phyloP scores from a whole-genome alignment of 176 grass and related monocot species.

The Triticum urartu region DNA sequence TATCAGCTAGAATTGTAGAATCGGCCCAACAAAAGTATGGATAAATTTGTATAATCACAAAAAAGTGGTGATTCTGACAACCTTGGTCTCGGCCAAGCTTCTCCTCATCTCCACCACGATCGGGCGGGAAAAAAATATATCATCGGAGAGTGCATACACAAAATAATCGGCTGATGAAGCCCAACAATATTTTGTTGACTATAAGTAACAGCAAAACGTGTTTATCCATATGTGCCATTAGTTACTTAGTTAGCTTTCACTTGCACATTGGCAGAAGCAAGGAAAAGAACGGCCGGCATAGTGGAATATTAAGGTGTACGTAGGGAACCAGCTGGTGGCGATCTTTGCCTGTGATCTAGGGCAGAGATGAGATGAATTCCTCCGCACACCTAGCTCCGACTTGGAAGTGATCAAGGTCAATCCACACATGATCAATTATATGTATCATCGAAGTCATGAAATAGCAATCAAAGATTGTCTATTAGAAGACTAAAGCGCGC shows the following conservation, averaged over 20 bases:
- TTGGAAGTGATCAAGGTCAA: neutral
- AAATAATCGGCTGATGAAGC: no score
- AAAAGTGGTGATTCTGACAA: no score
- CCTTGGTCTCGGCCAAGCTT: no score
- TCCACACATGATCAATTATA: neutral
- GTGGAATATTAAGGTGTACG: neutral
- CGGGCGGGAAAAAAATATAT: no score
- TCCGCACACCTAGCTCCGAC: neutral
- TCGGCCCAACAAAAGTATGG: no score
- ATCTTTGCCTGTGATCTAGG: conserved; percentile 33
- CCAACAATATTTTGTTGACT: no score
- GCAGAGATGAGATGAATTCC: conserved; percentile 13
- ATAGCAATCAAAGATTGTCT: neutral
- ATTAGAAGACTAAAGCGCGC: neutral
- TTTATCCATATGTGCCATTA: neutral
- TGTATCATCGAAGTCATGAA: neutral
- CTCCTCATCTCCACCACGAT: no score
- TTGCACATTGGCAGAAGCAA: conserved; percentile 17
- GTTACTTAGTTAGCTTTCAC: neutral
- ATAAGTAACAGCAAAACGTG: neutral
- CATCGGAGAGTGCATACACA: no score
- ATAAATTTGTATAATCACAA: no score
- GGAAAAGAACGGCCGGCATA: neutral
- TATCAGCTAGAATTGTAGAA: no score
- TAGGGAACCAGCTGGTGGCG: neutral